Base-by-base conservation (phyloP, 768 basidiomycete genomes). In the Ramaria rubella region DNA sequence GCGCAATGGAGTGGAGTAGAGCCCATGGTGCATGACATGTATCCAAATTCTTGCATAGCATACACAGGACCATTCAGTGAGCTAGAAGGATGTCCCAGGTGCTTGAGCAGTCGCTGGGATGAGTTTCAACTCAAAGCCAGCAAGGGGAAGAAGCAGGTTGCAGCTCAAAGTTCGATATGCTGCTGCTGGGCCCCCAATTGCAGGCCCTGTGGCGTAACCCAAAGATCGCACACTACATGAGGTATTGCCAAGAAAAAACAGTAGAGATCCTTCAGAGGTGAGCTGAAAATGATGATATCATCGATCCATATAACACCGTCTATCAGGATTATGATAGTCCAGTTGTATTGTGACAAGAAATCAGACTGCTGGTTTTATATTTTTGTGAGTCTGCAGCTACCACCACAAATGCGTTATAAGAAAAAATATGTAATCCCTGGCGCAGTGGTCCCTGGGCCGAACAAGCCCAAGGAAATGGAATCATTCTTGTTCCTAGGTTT, bases 21-120 rank as follows among this genome's bases (percentile, higher is more conserved):
- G 9, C 58, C 72, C 0, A 49, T 78, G 1, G 11, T 48, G 0
- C 51, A 69, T 5, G 68, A 78, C 54, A 79, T 79, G 75, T 80
- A 77, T 40, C 58, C 65, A 0, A 69, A 76, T 6, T 68, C 69
- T 0, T 80, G 78, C 57, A 30, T 68, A 15, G 72, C 70, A 0
- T 80, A 66, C 52, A 74, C 72, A 0, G 74, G 77, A 0, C 73
- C 72, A 0, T 75, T 67, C n/a, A 46, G 50, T 1, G 30, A 67
- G 1, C 55, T 69, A 0, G 63, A 72, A 0, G 4, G 19, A 0
- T 80, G 77, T 52, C 61, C 61, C 0, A n/a, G 59, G 0, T 79
- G 77, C 56, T 45, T 49, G 0, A 62, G 70, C 34, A 63, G 71
- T 1, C 61, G 60, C 0, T 76, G 69, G 59, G 59, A 70, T 49